These are phyloP conservation scores for Stellera chamaejasme DNA, from an alignment of 345 rosid genomes.

Conservation along the genomic window DNA sequence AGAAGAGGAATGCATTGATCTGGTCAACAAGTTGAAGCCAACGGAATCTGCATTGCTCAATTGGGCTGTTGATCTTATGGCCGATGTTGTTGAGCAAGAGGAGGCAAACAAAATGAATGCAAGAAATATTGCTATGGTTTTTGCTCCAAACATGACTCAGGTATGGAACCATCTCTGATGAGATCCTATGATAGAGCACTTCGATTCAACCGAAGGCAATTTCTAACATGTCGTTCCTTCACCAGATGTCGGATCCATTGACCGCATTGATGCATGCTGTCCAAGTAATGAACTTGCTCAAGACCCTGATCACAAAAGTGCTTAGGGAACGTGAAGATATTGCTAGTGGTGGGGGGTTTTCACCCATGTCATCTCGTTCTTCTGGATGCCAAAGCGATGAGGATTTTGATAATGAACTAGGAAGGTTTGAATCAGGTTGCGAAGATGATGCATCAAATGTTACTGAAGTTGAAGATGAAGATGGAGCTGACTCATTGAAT, in stretches of 20 bases:
- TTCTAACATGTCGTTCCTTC: constrained; percentile 9
- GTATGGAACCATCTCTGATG: constrained; percentile 17
- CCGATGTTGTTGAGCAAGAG: constrained; percentile 91
- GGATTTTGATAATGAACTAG: constrained; percentile 59
- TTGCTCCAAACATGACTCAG: constrained; percentile 97
- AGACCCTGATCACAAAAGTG: constrained; percentile 59
- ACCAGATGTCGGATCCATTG: constrained; percentile 88
- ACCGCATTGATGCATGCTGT: constrained; percentile 96
- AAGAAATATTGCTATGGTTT: constrained; percentile 91
- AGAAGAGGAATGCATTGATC: constrained; percentile 63
- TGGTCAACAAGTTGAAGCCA: constrained; percentile 75
- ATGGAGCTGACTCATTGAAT: constrained; percentile 25
- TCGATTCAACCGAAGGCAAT: neutral
- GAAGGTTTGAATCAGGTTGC: constrained; percentile 41
- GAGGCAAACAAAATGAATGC: constrained; percentile 93
- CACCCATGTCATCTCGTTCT: constrained; percentile 58
- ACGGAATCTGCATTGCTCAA: constrained; percentile 80
- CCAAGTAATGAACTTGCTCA: constrained; percentile 95
- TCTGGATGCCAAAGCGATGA: constrained; percentile 46
- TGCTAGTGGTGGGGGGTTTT: constrained; percentile 53
- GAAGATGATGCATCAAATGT: constrained; percentile 22
- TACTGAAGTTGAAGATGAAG: constrained; percentile 25
- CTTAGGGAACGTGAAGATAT: constrained; percentile 66
- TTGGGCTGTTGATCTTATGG: constrained; percentile 95
- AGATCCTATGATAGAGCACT: neutral